Conservation (phyloP, 257 asterid genomes). For the Cruciata laevipes region DNA sequence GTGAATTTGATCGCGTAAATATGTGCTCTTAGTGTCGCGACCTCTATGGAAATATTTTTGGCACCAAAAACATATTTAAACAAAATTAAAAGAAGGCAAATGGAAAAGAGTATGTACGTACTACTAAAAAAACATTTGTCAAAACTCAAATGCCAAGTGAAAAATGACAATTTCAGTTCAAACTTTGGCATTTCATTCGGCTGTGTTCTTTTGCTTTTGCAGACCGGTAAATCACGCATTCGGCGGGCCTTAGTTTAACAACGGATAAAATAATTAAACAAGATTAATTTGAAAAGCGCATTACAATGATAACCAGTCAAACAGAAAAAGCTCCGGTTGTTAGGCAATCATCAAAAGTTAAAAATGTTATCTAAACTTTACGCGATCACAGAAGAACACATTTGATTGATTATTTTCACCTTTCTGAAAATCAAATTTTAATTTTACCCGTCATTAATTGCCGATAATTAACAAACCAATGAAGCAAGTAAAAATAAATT, state of each 20-base stretch:
- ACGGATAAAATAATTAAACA: background rate
- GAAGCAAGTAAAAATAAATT: background rate
- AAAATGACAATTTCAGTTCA: background rate
- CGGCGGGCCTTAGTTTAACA: background rate
- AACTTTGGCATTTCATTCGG: background rate
- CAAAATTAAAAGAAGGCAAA: too few relatives aligned
- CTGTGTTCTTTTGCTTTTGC: background rate
- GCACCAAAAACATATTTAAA: background rate
- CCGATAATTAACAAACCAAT: background rate
- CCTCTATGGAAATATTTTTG: background rate
- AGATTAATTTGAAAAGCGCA: background rate
- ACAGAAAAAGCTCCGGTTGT: background rate
- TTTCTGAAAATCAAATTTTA: background rate
- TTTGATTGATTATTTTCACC: background rate
- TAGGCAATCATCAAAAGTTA: slow-evolving; percentile 1
- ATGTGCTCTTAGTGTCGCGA: too few relatives aligned
- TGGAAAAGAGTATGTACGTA: background rate
- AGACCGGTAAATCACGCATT: slow-evolving; percentile 5
- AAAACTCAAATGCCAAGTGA: background rate
- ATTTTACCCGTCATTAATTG: background rate
- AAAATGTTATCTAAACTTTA: slow-evolving; percentile 2
- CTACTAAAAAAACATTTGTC: background rate
- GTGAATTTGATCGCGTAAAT: too few relatives aligned
- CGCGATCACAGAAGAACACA: background rate
- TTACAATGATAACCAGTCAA: background rate